Conservation (phyloP, 306 rosid species). For the Corylus heterophylla region DNA sequence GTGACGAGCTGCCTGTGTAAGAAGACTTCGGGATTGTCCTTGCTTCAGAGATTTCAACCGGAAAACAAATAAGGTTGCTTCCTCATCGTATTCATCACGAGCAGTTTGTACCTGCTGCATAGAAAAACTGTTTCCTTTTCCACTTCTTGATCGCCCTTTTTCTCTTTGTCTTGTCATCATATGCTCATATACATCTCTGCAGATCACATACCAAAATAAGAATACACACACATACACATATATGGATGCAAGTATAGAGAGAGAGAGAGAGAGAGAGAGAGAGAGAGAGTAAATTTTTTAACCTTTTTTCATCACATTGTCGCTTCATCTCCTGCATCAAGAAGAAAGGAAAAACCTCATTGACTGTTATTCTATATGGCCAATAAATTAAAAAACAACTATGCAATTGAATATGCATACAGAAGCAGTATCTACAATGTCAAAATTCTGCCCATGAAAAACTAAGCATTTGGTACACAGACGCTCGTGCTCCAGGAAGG, state of each 20-base stretch:
- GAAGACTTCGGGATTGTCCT: slow-evolving; percentile 96
- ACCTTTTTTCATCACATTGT: slow-evolving; percentile 98
- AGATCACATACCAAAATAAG: slow-evolving; percentile 37
- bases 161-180: slow-evolving; percentile 71
- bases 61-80: slow-evolving; percentile 89
- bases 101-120: slow-evolving; percentile 78
- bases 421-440: slow-evolving; percentile 1
- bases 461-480: background rate
- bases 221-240: slow-evolving; percentile 12
- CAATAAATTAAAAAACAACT: background rate
- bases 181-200: slow-evolving; percentile 81
- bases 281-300: slow-evolving; percentile 10
- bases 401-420: background rate
- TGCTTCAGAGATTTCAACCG: slow-evolving; percentile 96
- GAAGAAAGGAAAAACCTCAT: slow-evolving; percentile 31
- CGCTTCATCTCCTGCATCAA: slow-evolving; percentile 95
- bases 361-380: slow-evolving; percentile 1
- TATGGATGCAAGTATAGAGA: background rate
- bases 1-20: slow-evolving; percentile 99
- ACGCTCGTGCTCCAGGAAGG: background rate
- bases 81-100: slow-evolving; percentile 89
- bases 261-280: background rate
- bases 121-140: slow-evolving; percentile 70
- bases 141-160: slow-evolving; percentile 75
- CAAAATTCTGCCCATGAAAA: background rate